phyloP scores from a whole-genome alignment of 371 early-diverging fungal species.

The Lichtheimia ornata region DNA sequence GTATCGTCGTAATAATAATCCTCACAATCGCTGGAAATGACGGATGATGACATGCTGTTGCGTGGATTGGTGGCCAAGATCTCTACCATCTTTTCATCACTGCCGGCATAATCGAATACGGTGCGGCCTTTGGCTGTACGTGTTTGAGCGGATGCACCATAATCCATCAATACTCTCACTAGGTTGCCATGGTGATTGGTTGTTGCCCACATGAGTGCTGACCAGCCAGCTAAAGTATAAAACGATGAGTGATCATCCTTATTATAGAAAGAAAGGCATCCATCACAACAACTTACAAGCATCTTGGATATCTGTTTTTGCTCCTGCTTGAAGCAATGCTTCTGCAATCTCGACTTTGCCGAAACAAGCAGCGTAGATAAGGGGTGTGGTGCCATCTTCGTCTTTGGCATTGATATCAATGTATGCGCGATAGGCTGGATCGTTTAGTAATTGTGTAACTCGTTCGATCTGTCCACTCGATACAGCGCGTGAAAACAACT shows the following conservation, averaged over 20 bases:
- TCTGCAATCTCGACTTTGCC: conserved; percentile 72
- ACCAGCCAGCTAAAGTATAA: conserved; percentile 76
- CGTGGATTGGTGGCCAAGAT: conserved; percentile 55
- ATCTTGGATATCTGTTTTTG: conserved; percentile 75
- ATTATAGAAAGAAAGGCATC: too few relatives aligned
- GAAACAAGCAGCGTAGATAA: conserved; percentile 88
- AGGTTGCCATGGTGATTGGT: conserved; percentile 76
- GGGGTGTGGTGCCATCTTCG: conserved; percentile 81
- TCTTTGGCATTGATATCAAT: conserved; percentile 80
- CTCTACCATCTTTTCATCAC: conserved; percentile 56
- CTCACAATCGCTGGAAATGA: conserved; percentile 35
- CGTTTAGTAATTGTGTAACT: conserved; percentile 66
- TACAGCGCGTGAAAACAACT: conserved; percentile 56
- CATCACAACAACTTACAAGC: conserved; percentile 52
- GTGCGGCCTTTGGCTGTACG: conserved; percentile 76
- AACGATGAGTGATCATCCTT: not conserved
- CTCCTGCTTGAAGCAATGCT: conserved; percentile 74
- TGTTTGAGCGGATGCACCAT: conserved; percentile 74
- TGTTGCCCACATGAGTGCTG: conserved; percentile 91
- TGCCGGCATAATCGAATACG: conserved; percentile 69
- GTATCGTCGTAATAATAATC: conserved; percentile 47
- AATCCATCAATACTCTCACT: conserved; percentile 71
- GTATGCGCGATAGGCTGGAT: conserved; percentile 48
- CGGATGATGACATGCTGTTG: conserved; percentile 49
- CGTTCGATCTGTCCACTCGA: conserved; percentile 93